Base-by-base conservation (phyloP, 1,284 basidiomycete genomes). In the Apiotrichum gamsii region DNA sequence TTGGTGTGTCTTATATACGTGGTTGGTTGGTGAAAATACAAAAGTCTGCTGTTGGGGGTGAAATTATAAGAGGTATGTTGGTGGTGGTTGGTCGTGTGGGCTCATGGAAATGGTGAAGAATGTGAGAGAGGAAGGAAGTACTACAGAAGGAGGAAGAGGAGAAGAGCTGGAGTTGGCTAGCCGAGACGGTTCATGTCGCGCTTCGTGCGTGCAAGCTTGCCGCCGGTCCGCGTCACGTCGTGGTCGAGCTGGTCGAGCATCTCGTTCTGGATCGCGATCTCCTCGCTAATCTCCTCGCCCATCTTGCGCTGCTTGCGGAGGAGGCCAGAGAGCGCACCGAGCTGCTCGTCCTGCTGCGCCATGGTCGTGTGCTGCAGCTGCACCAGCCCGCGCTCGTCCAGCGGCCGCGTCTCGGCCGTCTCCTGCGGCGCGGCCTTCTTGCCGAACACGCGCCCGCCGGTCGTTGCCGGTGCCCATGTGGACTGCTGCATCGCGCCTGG, bases 201-300 rank as follows among this genome's bases (percentile, higher is more conserved):
- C 74, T 86, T 87, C 4, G 90, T 82, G 33, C 75, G 72, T n/a
- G 78, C 79, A 49, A 97, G 76, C 73, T 90, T 93, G 25, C 75
- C 76, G 38, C 84, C 83, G 3, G 85, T 83, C 18, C 73, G 73
- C 63, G 90, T 87, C 29, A 94, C 84, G 33, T 88, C 82, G 33
- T 77, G 71, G 18, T 82, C 78, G 44, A 97, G 73, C 60, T 82
- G 80, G 62, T 93, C 87, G 57, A 97, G 72, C 71, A 95, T 70
- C 63, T 93, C 89, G 58, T 83, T 91, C 73, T 97, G 94, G 58
- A 83, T 75, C 6, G 75, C 76, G 49, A 98, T 81, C 74, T 98
- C 94, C 45, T 79, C 77, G 48, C 81, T 78, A 55, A 98, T 97
- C 15, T 90, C 89, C 54, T 87, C 77, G 10, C 93, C 94, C 38